Evolutionary conservation across 23 red algal species (phyloP), one percentile per base, ranked within the genome.

Genomic region (Gracilariopsis chorda): DNA sequence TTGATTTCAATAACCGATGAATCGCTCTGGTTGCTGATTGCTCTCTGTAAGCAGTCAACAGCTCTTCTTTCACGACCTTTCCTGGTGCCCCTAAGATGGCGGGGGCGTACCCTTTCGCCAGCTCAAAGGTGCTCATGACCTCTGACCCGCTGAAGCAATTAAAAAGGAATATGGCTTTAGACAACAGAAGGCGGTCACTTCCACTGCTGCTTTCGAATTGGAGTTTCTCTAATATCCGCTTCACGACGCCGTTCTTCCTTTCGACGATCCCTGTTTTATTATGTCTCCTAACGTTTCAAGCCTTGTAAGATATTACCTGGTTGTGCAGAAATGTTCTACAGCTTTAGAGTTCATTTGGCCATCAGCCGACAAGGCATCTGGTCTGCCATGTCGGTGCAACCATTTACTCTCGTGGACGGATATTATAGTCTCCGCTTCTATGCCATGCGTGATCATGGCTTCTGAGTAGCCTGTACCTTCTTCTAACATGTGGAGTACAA

Each of bases 261-360:
- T 86, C 44, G 27, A 86, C 81, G 17, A 86, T 86, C 6, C 57
- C 57, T 17, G 57, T 72, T 63, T 86, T 86, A 42, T 86, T 68
- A 35, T 86, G 56, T n/a, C 81, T 56, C 32, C 57, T 20, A n/a
- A 32, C 60, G 33, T 24, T 14, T 46, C 81, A 34, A 24, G 35
- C 7, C 48, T 86, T 86, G 43, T 47, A 69, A 11, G 17, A 33
- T 46, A 86, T 86, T 16, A 69, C 81, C 29, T 63, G 81, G 9
- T n/a, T n/a, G n/a, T n/a, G n/a, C n/a, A n/a, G n/a, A n/a, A n/a
- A n/a, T n/a, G n/a, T n/a, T n/a, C n/a, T n/a, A n/a, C n/a, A n/a
- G n/a, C n/a, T n/a, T n/a, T n/a, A n/a, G n/a, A n/a, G n/a, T n/a
- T n/a, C n/a, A n/a, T n/a, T n/a, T n/a, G n/a, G n/a, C n/a, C n/a